Evolutionary conservation across 345 rosid genomes (phyloP).

Genomic region (Arabidopsis arenosa): DNA sequence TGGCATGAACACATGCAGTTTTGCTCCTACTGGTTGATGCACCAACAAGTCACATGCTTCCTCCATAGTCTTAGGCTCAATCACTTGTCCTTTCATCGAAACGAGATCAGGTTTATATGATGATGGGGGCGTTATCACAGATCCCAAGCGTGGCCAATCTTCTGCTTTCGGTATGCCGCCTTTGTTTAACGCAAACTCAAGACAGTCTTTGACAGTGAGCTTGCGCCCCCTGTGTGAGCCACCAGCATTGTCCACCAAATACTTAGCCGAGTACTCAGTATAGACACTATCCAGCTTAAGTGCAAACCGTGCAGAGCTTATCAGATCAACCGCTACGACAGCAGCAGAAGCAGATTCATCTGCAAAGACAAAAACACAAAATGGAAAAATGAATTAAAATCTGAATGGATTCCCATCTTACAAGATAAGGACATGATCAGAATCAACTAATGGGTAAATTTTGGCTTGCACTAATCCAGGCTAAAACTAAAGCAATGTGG

Average conservation of each 20-base stretch:
- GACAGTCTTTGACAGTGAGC: constrained; percentile 12
- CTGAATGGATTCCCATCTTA: too few species aligned
- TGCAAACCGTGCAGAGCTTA: background rate
- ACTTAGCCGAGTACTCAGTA: constrained; percentile 25
- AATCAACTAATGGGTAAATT: too few species aligned
- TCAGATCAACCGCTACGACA: background rate
- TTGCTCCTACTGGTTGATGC: constrained; percentile 11
- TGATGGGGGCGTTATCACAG: background rate
- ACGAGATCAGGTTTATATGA: background rate
- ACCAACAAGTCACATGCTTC: background rate
- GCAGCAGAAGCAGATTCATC: constrained; percentile 18
- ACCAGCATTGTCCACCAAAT: background rate
- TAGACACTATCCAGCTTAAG: background rate
- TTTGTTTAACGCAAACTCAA: background rate
- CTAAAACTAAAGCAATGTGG: too few species aligned
- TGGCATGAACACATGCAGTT: background rate
- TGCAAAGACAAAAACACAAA: background rate
- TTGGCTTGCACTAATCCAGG: too few species aligned
- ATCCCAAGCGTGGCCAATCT: constrained; percentile 2
- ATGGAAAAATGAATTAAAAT: background rate
- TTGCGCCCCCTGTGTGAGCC: background rate
- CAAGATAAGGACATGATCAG: too few species aligned
- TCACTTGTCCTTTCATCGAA: constrained; percentile 18
- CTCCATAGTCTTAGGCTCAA: background rate
- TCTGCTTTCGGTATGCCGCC: background rate